Evolutionary conservation across 2,329 filamentous ascomycete genomes (phyloP).

Genomic region (Exophiala phaeomuriformis): DNA sequence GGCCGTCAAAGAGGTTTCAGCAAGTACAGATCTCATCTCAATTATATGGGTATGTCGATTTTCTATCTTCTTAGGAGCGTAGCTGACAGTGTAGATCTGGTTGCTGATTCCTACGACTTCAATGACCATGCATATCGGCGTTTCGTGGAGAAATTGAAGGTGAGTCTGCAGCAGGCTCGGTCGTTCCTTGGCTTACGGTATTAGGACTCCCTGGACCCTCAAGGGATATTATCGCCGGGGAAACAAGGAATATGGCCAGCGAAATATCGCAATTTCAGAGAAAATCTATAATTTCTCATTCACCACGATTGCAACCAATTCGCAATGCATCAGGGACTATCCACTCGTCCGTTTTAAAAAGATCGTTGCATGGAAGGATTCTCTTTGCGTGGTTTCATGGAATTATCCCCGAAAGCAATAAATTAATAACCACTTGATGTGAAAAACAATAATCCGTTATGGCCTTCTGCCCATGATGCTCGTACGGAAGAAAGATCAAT

Average conservation of each 20-base stretch:
- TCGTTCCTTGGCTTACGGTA: background rate
- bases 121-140: constrained; percentile 21
- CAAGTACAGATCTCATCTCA: constrained; percentile 21
- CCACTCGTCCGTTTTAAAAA: too few species aligned
- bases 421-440: too few species aligned
- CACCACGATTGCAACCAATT: too few species aligned
- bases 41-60: constrained; percentile 16
- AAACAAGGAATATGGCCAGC: constrained; percentile 42
- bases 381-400: too few species aligned
- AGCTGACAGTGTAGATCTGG: constrained; percentile 6
- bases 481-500: too few species aligned
- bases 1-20: constrained; percentile 17
- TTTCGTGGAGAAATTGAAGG: constrained; percentile 20
- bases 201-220: constrained; percentile 42
- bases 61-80: too few species aligned
- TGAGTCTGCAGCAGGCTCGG: background rate
- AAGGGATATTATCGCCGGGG: constrained; percentile 43
- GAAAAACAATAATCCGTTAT: too few species aligned
- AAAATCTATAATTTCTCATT: constrained; percentile 1
- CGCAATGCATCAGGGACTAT: too few species aligned
- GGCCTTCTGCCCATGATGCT: too few species aligned
- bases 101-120: constrained; percentile 17
- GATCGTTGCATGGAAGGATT: too few species aligned
- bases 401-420: too few species aligned
- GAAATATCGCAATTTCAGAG: constrained; percentile 12